Evolutionary conservation across 2,329 filamentous ascomycete genomes (phyloP), one percentile per base, ranked within the genome.

Genomic region (Ophiocordyceps unilateralis): DNA sequence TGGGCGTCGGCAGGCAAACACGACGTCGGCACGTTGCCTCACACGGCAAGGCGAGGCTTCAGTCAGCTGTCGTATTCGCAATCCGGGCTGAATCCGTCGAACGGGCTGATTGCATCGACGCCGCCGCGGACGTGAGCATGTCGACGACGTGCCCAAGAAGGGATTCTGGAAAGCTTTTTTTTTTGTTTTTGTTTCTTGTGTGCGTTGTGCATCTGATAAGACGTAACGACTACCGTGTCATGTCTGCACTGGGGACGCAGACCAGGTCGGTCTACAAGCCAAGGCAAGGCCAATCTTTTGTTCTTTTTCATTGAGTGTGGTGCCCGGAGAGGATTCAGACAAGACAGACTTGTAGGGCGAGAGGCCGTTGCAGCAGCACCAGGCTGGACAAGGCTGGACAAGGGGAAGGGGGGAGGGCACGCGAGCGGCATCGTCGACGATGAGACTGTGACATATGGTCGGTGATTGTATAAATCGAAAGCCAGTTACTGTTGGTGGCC

Each of bases 21-120:
- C 54, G 81, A 86, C 57, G 81, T 86, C 41, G 72, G 75, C 43
- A 75, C 68, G 43, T 58, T 81, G 41, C 64, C 69, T 45, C 65
- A 64, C 46, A 60, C 62, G 40, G 55, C 63, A 41, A 69, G 66
- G 56, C 65, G 64, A 50, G 60, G 65, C 32, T 67, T 68, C 30
- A 62, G 45, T 51, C 66, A 47, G 28, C 55, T 58, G 28, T 47
- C 55, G 22, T 63, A 66, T 46, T 53, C 58, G 12, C 53, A 61
- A 20, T 57, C 60, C 12, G 60, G 55, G 43, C 55, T 57, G 14
- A 60, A 47, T 55, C 15, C 9, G 21, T 51, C 58, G 34, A 55
- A 55, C 38, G 61, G 60, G 12, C 55, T 62, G 8, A 51, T 58
- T 53, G 54, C 56, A 20, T 36, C 32, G 32, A 36, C 32, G 42